Conservation (phyloP, 352 stramenopile genomes). For the Phytophthora multivora region DNA sequence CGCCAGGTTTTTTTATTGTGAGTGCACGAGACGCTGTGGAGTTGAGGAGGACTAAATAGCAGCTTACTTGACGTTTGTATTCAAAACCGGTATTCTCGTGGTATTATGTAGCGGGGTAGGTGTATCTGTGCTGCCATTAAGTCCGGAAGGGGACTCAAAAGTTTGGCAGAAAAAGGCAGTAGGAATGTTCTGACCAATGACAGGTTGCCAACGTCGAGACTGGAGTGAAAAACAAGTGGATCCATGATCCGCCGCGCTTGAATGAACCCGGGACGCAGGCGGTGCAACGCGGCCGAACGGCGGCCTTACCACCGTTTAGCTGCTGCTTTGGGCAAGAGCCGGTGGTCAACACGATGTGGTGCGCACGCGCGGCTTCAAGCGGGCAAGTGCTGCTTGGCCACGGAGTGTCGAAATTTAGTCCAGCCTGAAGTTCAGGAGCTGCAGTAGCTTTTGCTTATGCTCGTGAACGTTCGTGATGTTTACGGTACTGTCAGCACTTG, state of each 20-base stretch:
- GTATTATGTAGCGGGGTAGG: constrained; percentile 15
- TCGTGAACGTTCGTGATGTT: neutral
- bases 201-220: constrained; percentile 8
- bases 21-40: constrained; percentile 6
- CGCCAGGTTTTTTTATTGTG: constrained; percentile 20
- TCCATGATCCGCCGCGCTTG: constrained; percentile 12
- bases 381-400: too few relatives aligned
- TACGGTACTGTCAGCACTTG: neutral
- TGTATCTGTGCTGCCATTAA: constrained; percentile 22
- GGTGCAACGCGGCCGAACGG: neutral
- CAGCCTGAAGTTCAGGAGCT: too few relatives aligned
- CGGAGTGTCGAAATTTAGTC: neutral
- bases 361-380: neutral
- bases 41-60: constrained; percentile 4
- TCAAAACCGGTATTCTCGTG: neutral
- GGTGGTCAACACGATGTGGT: constrained; percentile 14
- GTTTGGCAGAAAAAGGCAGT: constrained; percentile 5
- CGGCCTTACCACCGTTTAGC: constrained; percentile 1
- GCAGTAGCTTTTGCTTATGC: constrained; percentile 5
- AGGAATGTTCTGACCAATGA: constrained; percentile 10
- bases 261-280: constrained; percentile 18
- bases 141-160: constrained; percentile 10
- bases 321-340: constrained; percentile 4
- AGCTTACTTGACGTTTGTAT: too few relatives aligned
- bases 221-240: constrained; percentile 3